These are phyloP conservation scores for Aspergillus terreus DNA, from an alignment of 2,329 filamentous ascomycete genomes.

Conservation along the genomic window DNA sequence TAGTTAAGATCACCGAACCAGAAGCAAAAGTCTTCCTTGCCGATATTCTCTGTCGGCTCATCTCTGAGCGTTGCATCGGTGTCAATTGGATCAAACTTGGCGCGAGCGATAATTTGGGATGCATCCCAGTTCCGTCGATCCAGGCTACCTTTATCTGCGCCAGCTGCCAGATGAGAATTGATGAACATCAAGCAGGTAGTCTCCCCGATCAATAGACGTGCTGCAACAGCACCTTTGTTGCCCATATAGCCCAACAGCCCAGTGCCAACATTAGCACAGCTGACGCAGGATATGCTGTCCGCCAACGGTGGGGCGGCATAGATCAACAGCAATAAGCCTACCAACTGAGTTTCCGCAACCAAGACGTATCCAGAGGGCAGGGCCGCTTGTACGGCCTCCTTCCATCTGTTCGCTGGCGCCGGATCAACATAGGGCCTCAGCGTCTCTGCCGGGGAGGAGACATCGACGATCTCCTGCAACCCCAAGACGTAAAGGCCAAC, in stretches of 20 bases:
- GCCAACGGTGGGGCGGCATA: conserved; percentile 78
- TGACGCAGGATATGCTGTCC: conserved; percentile 73
- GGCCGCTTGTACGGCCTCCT: conserved; percentile 66
- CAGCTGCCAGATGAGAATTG: conserved; percentile 88
- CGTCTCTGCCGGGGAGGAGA: conserved; percentile 75
- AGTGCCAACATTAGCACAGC: conserved; percentile 78
- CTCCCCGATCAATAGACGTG: conserved; percentile 80
- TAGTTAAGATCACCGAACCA: conserved; percentile 98
- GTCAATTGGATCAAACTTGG: conserved; percentile 73
- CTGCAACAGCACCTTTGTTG: conserved; percentile 88
- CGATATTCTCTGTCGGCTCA: conserved; percentile 59
- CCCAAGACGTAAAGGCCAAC: conserved; percentile 87
- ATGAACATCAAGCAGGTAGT: conserved; percentile 85
- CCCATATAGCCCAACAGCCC: conserved; percentile 90
- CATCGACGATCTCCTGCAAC: conserved; percentile 86
- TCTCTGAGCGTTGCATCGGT: conserved; percentile 61
- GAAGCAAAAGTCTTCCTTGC: conserved; percentile 89
- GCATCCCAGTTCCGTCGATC: conserved; percentile 90
- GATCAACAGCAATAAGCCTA: conserved; percentile 77
- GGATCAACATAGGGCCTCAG: conserved; percentile 73
- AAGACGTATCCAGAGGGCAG: conserved; percentile 74
- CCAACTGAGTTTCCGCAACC: conserved; percentile 77
- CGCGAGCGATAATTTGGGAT: conserved; percentile 69
- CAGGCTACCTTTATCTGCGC: conserved; percentile 69
- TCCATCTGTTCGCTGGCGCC: conserved; percentile 72